Evolutionary conservation across 345 rosid species (phyloP).

Genomic region (Eucalyptus tenuipes): DNA sequence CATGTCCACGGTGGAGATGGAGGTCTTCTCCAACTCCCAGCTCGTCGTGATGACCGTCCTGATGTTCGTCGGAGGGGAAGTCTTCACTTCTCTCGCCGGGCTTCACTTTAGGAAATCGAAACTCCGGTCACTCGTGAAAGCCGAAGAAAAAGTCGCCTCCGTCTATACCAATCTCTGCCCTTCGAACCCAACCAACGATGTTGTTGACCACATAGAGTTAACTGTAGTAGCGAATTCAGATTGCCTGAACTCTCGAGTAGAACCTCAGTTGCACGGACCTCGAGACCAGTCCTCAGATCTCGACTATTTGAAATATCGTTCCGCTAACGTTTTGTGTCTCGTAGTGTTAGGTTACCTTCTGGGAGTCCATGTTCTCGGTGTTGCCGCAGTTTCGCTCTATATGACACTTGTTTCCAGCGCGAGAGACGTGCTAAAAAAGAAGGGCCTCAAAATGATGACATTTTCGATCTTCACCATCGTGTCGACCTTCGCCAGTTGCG

Average conservation of each 20-base stretch:
- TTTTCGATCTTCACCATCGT: constrained; percentile 43
- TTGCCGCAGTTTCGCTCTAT: constrained; percentile 16
- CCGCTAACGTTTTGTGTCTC: constrained; percentile 9
- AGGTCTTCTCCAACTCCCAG: constrained; percentile 56
- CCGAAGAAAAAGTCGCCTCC: background rate
- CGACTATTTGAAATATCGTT: background rate
- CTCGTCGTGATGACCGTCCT: constrained; percentile 39
- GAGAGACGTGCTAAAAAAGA: constrained; percentile 16
- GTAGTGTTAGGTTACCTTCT: constrained; percentile 34
- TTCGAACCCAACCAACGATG: background rate
- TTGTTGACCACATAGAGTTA: background rate
- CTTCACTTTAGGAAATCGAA: background rate
- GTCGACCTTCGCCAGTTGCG: constrained; percentile 50
- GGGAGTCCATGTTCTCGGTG: constrained; percentile 17
- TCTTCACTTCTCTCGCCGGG: constrained; percentile 36
- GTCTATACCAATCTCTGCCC: background rate
- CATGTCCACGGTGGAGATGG: constrained; percentile 75
- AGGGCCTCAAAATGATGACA: constrained; percentile 12
- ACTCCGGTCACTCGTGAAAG: background rate
- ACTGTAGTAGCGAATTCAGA: background rate
- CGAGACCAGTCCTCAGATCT: background rate
- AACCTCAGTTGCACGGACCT: background rate
- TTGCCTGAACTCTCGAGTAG: background rate
- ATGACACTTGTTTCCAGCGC: constrained; percentile 19
- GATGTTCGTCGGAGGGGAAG: constrained; percentile 55